Evolutionary conservation across 2,329 filamentous ascomycete species (phyloP).

Genomic region (Colletotrichum godetiae): DNA sequence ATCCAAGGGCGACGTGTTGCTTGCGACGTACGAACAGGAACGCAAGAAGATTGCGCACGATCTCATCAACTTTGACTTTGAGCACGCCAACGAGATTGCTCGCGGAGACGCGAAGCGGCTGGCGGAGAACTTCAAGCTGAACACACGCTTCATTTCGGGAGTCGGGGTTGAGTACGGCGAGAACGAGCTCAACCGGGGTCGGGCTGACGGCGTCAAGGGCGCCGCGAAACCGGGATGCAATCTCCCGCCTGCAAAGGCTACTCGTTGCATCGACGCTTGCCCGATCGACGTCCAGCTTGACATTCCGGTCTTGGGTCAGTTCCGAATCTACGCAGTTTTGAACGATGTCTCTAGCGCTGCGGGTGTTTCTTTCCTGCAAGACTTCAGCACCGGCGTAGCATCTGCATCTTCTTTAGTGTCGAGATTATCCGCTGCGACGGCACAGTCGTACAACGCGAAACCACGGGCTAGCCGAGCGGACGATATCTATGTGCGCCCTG

Average conservation of each 20-base stretch:
- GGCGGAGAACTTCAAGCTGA: slow-evolving; percentile 75
- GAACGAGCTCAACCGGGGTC: slow-evolving; percentile 61
- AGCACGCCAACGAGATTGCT: slow-evolving; percentile 67
- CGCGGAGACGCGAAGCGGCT: slow-evolving; percentile 71
- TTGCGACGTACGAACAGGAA: slow-evolving; percentile 63
- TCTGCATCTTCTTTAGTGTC: slow-evolving; percentile 65
- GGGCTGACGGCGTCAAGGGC: slow-evolving; percentile 53
- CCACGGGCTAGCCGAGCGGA: slow-evolving; percentile 61
- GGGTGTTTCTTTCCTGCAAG: slow-evolving; percentile 66
- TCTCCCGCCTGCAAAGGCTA: slow-evolving; percentile 75
- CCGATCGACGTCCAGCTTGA: slow-evolving; percentile 82
- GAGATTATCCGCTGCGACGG: slow-evolving; percentile 67
- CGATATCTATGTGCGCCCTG: slow-evolving; percentile 74
- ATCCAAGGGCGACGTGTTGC: slow-evolving; percentile 57
- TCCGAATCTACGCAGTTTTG: slow-evolving; percentile 78
- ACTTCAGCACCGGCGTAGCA: slow-evolving; percentile 66
- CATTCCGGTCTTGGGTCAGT: slow-evolving; percentile 81
- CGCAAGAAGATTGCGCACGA: slow-evolving; percentile 61
- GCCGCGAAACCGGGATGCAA: slow-evolving; percentile 64
- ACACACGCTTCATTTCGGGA: slow-evolving; percentile 79
- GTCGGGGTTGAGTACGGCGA: slow-evolving; percentile 71
- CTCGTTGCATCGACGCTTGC: slow-evolving; percentile 80
- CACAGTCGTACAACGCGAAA: slow-evolving; percentile 69
- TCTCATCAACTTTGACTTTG: slow-evolving; percentile 62
- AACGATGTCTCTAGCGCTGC: slow-evolving; percentile 62